Evolutionary conservation across 495 filamentous ascomycete genomes (phyloP).

Genomic region (Annulohypoxylon nitens): DNA sequence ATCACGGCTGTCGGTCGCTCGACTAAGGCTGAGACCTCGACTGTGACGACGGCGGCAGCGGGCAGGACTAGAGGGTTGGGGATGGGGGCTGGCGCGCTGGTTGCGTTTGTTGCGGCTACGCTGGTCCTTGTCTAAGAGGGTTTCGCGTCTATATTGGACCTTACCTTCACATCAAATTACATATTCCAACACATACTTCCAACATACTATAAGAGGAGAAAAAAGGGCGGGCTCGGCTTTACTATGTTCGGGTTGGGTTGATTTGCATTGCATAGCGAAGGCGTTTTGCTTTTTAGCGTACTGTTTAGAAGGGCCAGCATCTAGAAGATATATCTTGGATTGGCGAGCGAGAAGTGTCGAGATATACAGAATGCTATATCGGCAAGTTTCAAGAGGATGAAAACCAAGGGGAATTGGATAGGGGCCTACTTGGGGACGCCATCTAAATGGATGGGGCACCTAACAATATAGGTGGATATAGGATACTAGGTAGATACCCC

Average conservation of each 20-base stretch:
- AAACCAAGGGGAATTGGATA: neutral
- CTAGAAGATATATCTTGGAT: neutral
- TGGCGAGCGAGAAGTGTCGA: neutral
- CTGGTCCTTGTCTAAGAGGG: conserved; percentile 44
- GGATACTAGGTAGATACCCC: too few relatives aligned
- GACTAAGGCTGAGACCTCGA: conserved; percentile 20
- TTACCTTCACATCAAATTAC: too few relatives aligned
- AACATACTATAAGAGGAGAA: neutral
- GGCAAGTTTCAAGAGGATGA: neutral
- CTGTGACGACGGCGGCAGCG: conserved; percentile 29
- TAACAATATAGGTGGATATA: neutral
- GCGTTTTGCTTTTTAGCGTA: conserved; percentile 40
- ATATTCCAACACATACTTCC: neutral
- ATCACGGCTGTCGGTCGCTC: conserved; percentile 57
- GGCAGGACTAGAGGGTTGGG: conserved; percentile 5
- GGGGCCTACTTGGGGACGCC: neutral
- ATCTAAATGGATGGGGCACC: too few relatives aligned
- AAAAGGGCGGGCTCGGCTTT: conserved; percentile 22
- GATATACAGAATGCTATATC: neutral
- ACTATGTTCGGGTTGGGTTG: conserved; percentile 24
- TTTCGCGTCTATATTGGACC: too few relatives aligned
- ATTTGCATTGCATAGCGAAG: conserved; percentile 48
- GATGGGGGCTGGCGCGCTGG: conserved; percentile 46
- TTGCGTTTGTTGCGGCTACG: conserved; percentile 52
- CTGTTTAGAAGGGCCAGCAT: neutral